Percentiles rank a stretch among this genome's conserved stretches.
Conservation (phyloP, 2,329 filamentous ascomycete genomes). For the Botrytis deweyae region DNA sequence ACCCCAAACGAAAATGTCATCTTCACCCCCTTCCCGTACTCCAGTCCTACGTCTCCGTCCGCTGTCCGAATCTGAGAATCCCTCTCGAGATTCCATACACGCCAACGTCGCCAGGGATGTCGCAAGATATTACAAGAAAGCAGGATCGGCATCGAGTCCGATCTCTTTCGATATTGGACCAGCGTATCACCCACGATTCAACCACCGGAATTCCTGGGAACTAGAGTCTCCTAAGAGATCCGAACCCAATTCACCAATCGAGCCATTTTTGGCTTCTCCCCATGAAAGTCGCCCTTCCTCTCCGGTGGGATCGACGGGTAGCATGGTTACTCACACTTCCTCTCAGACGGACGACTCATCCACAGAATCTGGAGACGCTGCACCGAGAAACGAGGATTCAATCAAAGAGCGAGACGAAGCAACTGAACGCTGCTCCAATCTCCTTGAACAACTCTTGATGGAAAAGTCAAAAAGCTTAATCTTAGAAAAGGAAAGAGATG, state of each 20-base stretch:
- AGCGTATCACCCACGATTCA: not conserved
- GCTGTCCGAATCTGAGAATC: not conserved
- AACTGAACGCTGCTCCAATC: not conserved
- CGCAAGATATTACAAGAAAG: not conserved
- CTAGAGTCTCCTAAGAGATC: not conserved
- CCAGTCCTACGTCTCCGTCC: not conserved
- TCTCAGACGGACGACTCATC: not conserved
- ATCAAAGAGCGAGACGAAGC: not conserved
- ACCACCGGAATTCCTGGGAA: not conserved
- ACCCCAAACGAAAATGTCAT: not conserved
- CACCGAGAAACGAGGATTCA: not conserved
- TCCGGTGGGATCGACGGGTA: not conserved
- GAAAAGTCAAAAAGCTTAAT: not conserved
- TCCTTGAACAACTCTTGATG: conserved; percentile 8
- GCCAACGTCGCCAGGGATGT: not conserved
- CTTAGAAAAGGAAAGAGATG: not conserved
- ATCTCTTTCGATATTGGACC: not conserved
- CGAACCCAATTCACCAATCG: not conserved
- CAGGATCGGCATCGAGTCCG: not conserved
- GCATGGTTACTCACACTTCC: not conserved
- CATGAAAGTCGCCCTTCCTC: not conserved
- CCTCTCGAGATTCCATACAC: not conserved
- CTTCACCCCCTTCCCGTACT: not conserved
- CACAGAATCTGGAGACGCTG: not conserved
- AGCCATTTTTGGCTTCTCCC: not conserved